These are phyloP conservation scores for Mortierella polycephala DNA, from an alignment of 371 early-diverging fungal genomes.

Conservation along the genomic window DNA sequence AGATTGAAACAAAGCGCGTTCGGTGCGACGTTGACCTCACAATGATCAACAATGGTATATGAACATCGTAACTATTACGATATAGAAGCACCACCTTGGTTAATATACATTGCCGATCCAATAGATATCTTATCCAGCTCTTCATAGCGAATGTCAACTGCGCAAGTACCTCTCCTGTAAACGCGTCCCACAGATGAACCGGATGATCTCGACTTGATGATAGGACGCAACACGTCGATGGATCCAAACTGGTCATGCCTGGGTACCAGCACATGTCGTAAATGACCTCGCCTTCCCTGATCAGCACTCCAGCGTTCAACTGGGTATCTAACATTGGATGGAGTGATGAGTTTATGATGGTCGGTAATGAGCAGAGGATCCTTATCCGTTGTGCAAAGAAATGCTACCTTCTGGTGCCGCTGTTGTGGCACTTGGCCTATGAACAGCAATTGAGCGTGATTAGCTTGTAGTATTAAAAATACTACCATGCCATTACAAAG, in stretches of 20 bases:
- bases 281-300: constrained; percentile 67
- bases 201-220: constrained; percentile 77
- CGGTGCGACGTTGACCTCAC: constrained; percentile 73
- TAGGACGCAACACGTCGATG: constrained; percentile 72
- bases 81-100: background rate
- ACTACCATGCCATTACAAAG: too few species aligned
- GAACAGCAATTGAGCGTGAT: too few species aligned
- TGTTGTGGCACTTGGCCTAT: constrained; percentile 22
- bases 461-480: background rate
- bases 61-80: constrained; percentile 62
- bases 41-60: constrained; percentile 71
- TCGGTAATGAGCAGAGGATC: too few species aligned
- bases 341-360: background rate
- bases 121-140: too few species aligned
- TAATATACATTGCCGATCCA: too few species aligned
- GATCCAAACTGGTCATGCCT: constrained; percentile 71
- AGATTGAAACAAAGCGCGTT: constrained; percentile 70
- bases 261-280: constrained; percentile 80
- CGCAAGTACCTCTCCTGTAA: constrained; percentile 62
- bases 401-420: constrained; percentile 4
- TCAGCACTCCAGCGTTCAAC: constrained; percentile 53
- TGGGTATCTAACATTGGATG: constrained; percentile 16
- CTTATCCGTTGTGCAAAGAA: background rate
- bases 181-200: constrained; percentile 76
- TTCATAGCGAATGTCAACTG: too few species aligned